A percentile compares a stretch with the other conserved stretches of the same genome.
phyloP scores from a whole-genome alignment of 2,329 filamentous ascomycete genomes.

The Sporothrix brunneoviolacea region DNA sequence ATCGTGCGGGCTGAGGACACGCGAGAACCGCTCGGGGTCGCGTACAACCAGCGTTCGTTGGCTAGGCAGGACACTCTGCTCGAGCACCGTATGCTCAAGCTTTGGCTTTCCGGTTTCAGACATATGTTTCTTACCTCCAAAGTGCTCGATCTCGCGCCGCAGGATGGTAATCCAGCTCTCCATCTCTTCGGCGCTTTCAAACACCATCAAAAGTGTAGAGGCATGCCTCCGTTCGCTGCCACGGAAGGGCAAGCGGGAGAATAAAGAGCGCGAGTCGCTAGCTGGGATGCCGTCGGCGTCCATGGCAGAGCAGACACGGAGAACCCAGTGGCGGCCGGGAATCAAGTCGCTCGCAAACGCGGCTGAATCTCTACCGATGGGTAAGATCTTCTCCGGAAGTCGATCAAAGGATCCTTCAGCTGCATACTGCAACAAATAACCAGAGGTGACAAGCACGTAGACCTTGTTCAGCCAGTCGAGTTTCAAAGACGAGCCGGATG shows the following conservation, averaged over 20 bases:
- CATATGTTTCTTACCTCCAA: constrained; percentile 59
- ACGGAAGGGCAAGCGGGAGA: constrained; percentile 58
- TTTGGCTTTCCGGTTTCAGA: constrained; percentile 54
- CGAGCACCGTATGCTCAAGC: constrained; percentile 29
- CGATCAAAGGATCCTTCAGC: constrained; percentile 64
- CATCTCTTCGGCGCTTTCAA: constrained; percentile 68
- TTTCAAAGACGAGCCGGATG: constrained; percentile 34
- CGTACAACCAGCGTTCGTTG: constrained; percentile 42
- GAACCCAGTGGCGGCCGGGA: constrained; percentile 71
- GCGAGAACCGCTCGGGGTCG: constrained; percentile 42
- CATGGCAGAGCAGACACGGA: constrained; percentile 64
- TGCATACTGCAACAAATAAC: constrained; percentile 68
- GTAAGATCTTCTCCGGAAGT: constrained; percentile 65
- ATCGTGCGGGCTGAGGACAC: constrained; percentile 29
- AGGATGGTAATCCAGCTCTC: constrained; percentile 65
- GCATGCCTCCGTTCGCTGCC: constrained; percentile 49
- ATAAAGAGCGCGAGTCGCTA: constrained; percentile 51
- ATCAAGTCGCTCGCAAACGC: constrained; percentile 77
- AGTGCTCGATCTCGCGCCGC: constrained; percentile 61
- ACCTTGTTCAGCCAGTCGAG: constrained; percentile 66
- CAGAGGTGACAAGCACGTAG: constrained; percentile 63
- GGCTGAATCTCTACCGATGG: constrained; percentile 66
- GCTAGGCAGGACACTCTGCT: constrained; percentile 34
- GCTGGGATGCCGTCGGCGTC: constrained; percentile 49
- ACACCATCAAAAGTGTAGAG: constrained; percentile 63